Conservation (phyloP, 768 basidiomycete genomes). For the Psilocybe sp. region DNA sequence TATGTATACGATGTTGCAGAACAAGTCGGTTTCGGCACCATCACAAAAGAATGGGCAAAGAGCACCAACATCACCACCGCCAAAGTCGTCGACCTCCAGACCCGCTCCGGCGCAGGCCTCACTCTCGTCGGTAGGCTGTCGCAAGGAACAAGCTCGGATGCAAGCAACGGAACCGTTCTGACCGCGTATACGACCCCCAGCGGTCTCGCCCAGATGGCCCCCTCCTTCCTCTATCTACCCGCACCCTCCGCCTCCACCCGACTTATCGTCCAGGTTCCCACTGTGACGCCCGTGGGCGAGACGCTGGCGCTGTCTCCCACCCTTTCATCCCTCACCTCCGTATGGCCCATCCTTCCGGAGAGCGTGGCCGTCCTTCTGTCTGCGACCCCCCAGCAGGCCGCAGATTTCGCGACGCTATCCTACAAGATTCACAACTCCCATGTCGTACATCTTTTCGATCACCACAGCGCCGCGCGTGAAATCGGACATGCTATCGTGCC, state of each 20-base stretch:
- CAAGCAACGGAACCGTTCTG: constrained; percentile 53
- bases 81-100: constrained; percentile 70
- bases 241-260: constrained; percentile 58
- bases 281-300: constrained; percentile 62
- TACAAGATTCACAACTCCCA: constrained; percentile 67
- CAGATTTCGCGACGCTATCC: constrained; percentile 73
- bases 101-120: constrained; percentile 81
- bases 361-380: constrained; percentile 76
- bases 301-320: constrained; percentile 74
- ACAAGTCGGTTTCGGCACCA: constrained; percentile 76
- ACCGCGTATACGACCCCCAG: constrained; percentile 81
- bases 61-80: constrained; percentile 35
- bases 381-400: constrained; percentile 78
- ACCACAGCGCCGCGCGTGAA: constrained; percentile 78
- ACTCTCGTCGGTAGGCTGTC: constrained; percentile 77
- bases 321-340: constrained; percentile 61
- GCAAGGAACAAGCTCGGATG: constrained; percentile 73
- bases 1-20: constrained; percentile 84
- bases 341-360: constrained; percentile 59
- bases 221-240: constrained; percentile 74
- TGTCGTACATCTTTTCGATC: constrained; percentile 89
- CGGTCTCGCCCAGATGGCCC: constrained; percentile 83
- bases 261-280: constrained; percentile 82
- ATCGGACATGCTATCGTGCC: constrained; percentile 52
- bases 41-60: constrained; percentile 65